Base-by-base conservation (phyloP, 495 filamentous ascomycete genomes). In the Polyplosphaeria fusca region DNA sequence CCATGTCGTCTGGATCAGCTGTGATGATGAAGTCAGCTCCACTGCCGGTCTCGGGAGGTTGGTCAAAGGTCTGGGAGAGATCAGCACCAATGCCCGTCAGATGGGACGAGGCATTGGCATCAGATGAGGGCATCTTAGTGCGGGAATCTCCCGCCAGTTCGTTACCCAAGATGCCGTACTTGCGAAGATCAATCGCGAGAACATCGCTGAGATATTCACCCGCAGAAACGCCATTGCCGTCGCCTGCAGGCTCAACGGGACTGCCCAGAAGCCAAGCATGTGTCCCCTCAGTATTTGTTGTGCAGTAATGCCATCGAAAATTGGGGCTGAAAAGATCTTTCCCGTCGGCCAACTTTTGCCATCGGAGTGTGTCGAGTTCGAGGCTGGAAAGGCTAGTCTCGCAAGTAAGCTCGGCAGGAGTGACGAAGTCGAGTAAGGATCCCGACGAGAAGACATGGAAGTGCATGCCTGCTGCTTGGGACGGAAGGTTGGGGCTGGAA, bases 301-400 rank as follows among this genome's bases (percentile, higher is more conserved):
- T 91, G 68, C 93, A 96, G 68, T 98, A 98, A 70, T 96, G 92
- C 94, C 94, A 97, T 45, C 90, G 83, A 68, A 91, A 97, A 9
- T 86, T 86, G 0, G 82, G 77, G 48, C 86, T 78, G 72, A 96
- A 96, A 22, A 97, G 86, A 67, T 97, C 94, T 24, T 86, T 85
- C 7, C 93, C 94, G 58, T 96, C 91, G 9, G 90, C 91, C 5
- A 98, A 73, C 66, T 88, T 91, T 68, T 93, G 89, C 93, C 93
- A 98, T 32, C 89, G 84, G 45, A 96, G 72, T 13, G 88, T 83
- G 49, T 84, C 84, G 12, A 98, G 76, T 43, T 97, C 92, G 14
- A 98, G 75, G 0, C 89, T 86, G 1, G 89, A 93, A 23, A 98
- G 70, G 13, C 89, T 94, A 59, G 91, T 97, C 59, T 98, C 92